Conservation (phyloP, 257 asterid genomes). For the Verbena officinalis region DNA sequence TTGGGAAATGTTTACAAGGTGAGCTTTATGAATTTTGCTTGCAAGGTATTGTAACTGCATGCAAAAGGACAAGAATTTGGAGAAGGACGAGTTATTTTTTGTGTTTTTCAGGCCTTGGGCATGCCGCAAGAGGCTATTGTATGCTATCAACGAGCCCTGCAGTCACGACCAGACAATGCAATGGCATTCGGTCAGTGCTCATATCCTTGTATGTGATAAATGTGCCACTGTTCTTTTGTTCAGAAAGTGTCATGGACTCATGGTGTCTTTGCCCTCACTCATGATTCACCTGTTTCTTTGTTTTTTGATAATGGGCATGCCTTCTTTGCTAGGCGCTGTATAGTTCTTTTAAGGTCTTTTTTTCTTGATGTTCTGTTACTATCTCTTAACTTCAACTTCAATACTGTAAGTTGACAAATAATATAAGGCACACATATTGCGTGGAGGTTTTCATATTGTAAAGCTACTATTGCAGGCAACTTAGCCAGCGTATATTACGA, state of each 20-base stretch:
- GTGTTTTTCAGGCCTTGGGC: slow-evolving; percentile 88
- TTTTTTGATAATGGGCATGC: background rate
- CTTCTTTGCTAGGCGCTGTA: background rate
- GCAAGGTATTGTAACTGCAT: slow-evolving; percentile 53
- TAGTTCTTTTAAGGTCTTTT: background rate
- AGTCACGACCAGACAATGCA: slow-evolving; percentile 88
- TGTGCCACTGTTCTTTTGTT: slow-evolving; percentile 8
- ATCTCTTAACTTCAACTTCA: background rate
- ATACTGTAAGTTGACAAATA: background rate
- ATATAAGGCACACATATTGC: background rate
- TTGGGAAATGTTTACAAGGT: slow-evolving; percentile 99
- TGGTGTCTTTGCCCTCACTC: background rate
- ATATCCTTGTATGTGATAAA: background rate
- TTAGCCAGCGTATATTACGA: slow-evolving; percentile 91
- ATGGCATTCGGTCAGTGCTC: slow-evolving; percentile 87
- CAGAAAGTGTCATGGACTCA: background rate
- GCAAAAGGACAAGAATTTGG: slow-evolving; percentile 51
- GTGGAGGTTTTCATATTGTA: slow-evolving; percentile 23
- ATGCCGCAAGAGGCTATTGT: slow-evolving; percentile 91
- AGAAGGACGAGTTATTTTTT: slow-evolving; percentile 57
- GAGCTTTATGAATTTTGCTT: slow-evolving; percentile 50
- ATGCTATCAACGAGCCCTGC: slow-evolving; percentile 92
- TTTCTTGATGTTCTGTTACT: slow-evolving; percentile 7
- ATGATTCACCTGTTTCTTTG: background rate
- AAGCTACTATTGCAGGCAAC: slow-evolving; percentile 67